A percentile compares a stretch with the other conserved stretches of the same genome.
phyloP scores from a whole-genome alignment of 1,284 basidiomycete species.

The Paramarasmius palmivorus region DNA sequence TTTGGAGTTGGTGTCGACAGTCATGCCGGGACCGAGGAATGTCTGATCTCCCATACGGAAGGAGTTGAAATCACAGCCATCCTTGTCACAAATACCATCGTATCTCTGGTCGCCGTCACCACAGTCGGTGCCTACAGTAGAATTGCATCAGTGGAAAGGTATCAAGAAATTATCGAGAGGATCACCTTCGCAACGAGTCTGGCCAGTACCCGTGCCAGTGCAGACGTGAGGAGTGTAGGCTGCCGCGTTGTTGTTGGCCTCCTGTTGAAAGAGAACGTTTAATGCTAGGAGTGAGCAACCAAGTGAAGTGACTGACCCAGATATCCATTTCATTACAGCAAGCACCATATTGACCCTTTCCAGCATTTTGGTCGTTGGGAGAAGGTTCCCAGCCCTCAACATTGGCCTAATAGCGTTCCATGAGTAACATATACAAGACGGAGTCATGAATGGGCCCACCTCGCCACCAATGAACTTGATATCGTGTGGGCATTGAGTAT shows the following conservation, averaged over 20 bases:
- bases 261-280: too few species aligned
- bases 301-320: too few species aligned
- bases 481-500: slow-evolving; percentile 58
- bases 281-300: too few species aligned
- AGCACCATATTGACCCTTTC: slow-evolving; percentile 43
- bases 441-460: slow-evolving; percentile 28
- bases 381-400: slow-evolving; percentile 40
- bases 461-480: slow-evolving; percentile 57
- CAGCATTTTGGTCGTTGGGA: slow-evolving; percentile 26
- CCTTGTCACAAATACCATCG: slow-evolving; percentile 38
- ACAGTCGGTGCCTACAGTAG: slow-evolving; percentile 27
- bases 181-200: slow-evolving; percentile 33
- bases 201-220: slow-evolving; percentile 29
- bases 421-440: background rate
- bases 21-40: slow-evolving; percentile 40
- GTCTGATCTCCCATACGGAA: slow-evolving; percentile 43
- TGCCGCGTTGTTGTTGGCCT: slow-evolving; percentile 51
- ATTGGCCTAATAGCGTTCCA: slow-evolving; percentile 40
- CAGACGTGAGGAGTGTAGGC: slow-evolving; percentile 57
- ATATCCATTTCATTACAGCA: slow-evolving; percentile 63
- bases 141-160: too few species aligned
- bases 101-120: slow-evolving; percentile 29
- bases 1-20: slow-evolving; percentile 33
- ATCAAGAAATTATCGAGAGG: too few species aligned
- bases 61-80: slow-evolving; percentile 51